phyloP scores from a whole-genome alignment of 2,329 filamentous ascomycete genomes.

The Sporothrix sp. region DNA sequence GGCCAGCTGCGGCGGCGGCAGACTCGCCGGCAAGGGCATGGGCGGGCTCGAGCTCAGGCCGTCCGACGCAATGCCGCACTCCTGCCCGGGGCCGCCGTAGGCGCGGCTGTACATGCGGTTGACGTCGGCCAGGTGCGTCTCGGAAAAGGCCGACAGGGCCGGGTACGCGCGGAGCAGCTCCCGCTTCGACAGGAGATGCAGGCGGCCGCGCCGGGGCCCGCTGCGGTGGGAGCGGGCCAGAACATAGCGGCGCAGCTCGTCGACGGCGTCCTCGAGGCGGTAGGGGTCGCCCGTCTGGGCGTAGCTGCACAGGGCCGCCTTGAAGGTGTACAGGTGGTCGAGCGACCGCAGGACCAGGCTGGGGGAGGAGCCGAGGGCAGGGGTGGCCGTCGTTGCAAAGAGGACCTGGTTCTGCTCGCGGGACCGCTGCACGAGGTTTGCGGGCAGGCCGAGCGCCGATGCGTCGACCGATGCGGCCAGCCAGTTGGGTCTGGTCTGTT shows the following conservation, averaged over 20 bases:
- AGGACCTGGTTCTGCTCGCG: slow-evolving; percentile 51
- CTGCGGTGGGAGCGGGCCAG: slow-evolving; percentile 36
- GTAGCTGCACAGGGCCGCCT: slow-evolving; percentile 49
- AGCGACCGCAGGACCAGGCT: slow-evolving; percentile 50
- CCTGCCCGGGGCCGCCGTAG: slow-evolving; percentile 40
- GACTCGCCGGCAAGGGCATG: too few relatives aligned
- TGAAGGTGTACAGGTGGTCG: slow-evolving; percentile 56
- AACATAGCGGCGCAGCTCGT: slow-evolving; percentile 51
- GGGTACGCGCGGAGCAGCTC: slow-evolving; percentile 44
- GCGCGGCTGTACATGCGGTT: slow-evolving; percentile 46
- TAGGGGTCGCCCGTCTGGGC: slow-evolving; percentile 34
- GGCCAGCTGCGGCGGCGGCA: not conserved
- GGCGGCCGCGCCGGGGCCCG: slow-evolving; percentile 40
- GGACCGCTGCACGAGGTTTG: slow-evolving; percentile 45
- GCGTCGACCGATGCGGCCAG: slow-evolving; percentile 36
- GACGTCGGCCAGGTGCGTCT: slow-evolving; percentile 42
- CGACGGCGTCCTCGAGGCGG: slow-evolving; percentile 50
- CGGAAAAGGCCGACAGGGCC: slow-evolving; percentile 40
- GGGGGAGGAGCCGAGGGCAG: slow-evolving; percentile 25
- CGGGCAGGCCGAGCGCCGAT: slow-evolving; percentile 35
- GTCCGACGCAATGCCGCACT: slow-evolving; percentile 36
- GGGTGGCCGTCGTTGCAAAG: slow-evolving; percentile 33
- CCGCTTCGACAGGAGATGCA: slow-evolving; percentile 38
- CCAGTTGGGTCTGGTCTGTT: slow-evolving; percentile 29
- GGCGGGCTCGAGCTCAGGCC: slow-evolving; percentile 23